Evolutionary conservation across 1,284 basidiomycete genomes (phyloP), one percentile per base, ranked within the genome.

Genomic region (Ceratorhiza oryzae-sativae): DNA sequence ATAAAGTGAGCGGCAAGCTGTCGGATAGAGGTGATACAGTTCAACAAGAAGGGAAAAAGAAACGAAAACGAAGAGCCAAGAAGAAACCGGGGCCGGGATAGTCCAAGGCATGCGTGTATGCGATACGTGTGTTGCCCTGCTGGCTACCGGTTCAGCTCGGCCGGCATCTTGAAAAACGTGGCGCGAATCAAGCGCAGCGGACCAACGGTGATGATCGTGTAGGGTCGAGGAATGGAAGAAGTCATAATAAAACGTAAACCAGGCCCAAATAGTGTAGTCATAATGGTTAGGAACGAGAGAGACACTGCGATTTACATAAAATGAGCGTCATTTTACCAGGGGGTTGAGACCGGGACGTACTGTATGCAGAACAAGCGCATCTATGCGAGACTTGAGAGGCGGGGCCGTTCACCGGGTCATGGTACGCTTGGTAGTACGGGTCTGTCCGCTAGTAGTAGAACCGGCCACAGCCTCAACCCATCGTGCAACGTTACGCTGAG

Each of bases 201-300:
- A 36, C 62, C 25, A 25, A 23, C 3, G 13, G 63, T 36, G 39
- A 39, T 32, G 48, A 51, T 65, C 62, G 25, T 20, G 25, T 30
- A 68, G 63, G 63, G 63, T 68, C 63, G 63, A 56, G 63, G 49
- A 32, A 56, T 46, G 45, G 10, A 34, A 51, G 51, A 55, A 42
- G 51, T 15, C 63, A 68, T 68, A 68, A 53, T 55, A 53, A 68
- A 68, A 68, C 63, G 63, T 68, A 68, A 68, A 56, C 18, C 62
- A 15, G n/a, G 63, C 32, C 34, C 46, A 51, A 68, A 68, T 68
- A 68, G 18, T 51, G 62, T 65, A 65, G 63, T 68, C 63, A 68
- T 68, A 68, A 68, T 42, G 51, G 51, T 68, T 68, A 68, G 39
- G 23, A 34, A 68, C 15, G 46, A 46, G 46, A 41, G 23, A 53